A percentile compares a stretch with the other conserved stretches of the same genome.
phyloP scores from a whole-genome alignment of 116 monocot species.

The Zostera marina region DNA sequence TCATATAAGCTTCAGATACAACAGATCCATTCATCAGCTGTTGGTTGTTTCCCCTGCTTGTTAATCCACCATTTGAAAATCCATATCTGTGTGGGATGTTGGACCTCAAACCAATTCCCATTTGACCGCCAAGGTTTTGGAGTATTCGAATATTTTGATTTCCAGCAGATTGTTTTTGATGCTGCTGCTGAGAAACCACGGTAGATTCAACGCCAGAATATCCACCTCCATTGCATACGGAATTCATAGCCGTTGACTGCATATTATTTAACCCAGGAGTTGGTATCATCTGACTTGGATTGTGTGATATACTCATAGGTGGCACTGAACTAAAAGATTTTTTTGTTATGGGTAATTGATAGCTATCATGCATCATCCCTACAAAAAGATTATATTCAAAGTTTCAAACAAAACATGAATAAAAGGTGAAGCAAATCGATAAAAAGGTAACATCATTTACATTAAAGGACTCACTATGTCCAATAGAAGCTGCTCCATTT shows the following conservation, averaged over 20 bases:
- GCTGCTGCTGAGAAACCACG: conserved; percentile 15
- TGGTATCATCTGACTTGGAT: conserved; percentile 75
- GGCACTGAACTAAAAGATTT: conserved; percentile 26
- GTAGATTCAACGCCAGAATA: conserved; percentile 29
- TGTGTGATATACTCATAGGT: conserved; percentile 27
- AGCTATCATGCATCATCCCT: conserved; percentile 31
- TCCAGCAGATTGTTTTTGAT: conserved; percentile 21
- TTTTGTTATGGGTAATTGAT: conserved; percentile 29
- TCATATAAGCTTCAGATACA: conserved; percentile 29
- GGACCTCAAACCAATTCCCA: conserved; percentile 16
- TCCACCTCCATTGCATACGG: conserved; percentile 30
- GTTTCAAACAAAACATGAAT: conserved; percentile 3
- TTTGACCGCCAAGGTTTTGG: conserved; percentile 19
- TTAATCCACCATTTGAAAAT: conserved; percentile 21
- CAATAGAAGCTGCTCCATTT: conserved; percentile 25
- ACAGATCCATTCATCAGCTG: conserved; percentile 32
- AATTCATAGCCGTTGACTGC: conserved; percentile 22
- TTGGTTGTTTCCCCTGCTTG: conserved; percentile 29
- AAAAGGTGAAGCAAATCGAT: conserved; percentile 2
- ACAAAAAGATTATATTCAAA: conserved; percentile 4
- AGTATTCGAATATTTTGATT: conserved; percentile 15
- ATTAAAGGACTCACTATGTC: conserved; percentile 22
- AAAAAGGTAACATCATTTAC: conserved; percentile 19
- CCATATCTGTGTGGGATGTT: conserved; percentile 23
- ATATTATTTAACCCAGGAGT: conserved; percentile 70